Evolutionary conservation across 1,284 basidiomycete genomes (phyloP), one percentile per base, ranked within the genome.

Genomic region (Naganishia liquefaciens): DNA sequence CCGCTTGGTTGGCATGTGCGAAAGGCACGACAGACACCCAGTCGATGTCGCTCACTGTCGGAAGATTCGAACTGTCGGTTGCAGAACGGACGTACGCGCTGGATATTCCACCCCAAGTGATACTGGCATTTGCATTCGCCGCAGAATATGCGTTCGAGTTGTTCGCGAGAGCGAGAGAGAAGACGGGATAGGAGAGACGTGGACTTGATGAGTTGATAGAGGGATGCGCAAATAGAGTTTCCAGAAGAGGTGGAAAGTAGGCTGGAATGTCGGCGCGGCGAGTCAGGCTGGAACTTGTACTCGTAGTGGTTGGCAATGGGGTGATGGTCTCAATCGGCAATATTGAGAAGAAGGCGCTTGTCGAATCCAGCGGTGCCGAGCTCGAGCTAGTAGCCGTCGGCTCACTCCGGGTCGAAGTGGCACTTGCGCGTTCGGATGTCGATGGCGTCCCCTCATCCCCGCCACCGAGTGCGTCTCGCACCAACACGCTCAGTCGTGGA

Each of bases 91-190:
- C 70, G 54, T 72, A 75, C 0, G 66, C 64, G 39, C 65, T 68
- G 1, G 74, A 74, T 10, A 77, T 73, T 3, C 76, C 76, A 19
- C 76, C 76, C 15, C 76, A 67, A 5, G 76, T 77, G 3, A 77
- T 49, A 10, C 71, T 71, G 0, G 74, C 73, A 37, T 62, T 67
- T 19, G 53, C 60, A 17, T 69, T 55, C 5, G 68, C 68, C 4
- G 69, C 58, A 2, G 68, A 58, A 7, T 70, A 69, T 5, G 69
- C 61, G 9, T 67, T 66, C 13, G 69, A 69, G 1, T 69, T 67
- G 21, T 68, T 64, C 6, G 70, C 55, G 1, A 76, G 70, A 1
- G 74, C 73, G 19, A 76, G 69, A 4, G 60, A 72, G 54, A 76
- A 75, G 28, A 75, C 71, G 11, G 75, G 74, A 53, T 75, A 76